These are phyloP conservation scores for Flaveria robusta DNA, from an alignment of 129 eudicot genomes.

Conservation along the genomic window DNA sequence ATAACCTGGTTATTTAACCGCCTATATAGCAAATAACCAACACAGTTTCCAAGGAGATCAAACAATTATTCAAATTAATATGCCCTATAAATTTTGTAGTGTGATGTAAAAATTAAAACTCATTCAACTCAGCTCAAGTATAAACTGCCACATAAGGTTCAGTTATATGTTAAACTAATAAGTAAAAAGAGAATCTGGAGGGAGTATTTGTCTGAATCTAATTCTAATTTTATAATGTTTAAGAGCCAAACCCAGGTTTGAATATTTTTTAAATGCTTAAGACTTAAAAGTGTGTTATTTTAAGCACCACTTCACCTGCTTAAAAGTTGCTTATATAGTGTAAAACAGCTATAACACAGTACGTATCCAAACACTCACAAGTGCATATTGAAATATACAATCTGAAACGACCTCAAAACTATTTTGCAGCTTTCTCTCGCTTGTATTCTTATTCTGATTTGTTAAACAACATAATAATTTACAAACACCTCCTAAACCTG, in stretches of 20 bases:
- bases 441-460: background rate
- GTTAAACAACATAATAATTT: background rate
- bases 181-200: background rate
- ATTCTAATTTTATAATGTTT: background rate
- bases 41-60: background rate
- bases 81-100: background rate
- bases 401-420: too few relatives aligned
- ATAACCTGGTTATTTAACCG: too few relatives aligned
- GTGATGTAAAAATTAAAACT: background rate
- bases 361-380: too few relatives aligned
- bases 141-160: background rate
- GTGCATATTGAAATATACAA: too few relatives aligned
- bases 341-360: too few relatives aligned
- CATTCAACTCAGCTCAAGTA: conserved; percentile 1
- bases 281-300: background rate
- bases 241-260: background rate
- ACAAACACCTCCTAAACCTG: too few relatives aligned
- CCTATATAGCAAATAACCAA: background rate
- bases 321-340: too few relatives aligned
- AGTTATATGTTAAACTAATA: background rate
- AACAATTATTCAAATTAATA: background rate
- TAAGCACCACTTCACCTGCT: background rate
- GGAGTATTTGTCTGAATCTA: background rate
- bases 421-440: too few relatives aligned
- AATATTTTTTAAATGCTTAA: background rate